A percentile compares a stretch with the other conserved stretches of the same genome.
Evolutionary conservation across 345 rosid genomes (phyloP).

Genomic region (Erodium maritimum): DNA sequence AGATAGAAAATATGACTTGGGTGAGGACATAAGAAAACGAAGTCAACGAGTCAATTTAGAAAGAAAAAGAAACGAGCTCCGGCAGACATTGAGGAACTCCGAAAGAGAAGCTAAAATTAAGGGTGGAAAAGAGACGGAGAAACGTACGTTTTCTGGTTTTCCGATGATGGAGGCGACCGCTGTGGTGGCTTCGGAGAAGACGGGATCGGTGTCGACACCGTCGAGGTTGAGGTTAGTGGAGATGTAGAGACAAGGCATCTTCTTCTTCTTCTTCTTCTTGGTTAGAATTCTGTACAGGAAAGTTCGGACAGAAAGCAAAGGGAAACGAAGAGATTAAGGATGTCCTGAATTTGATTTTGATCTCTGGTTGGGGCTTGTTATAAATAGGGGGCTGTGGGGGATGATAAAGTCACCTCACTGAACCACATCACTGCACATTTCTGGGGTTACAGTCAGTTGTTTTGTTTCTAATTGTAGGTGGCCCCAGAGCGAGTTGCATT

Average conservation of each 20-base stretch:
- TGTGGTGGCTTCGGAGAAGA: slow-evolving; percentile 61
- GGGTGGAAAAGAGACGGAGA: not conserved
- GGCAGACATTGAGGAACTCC: not conserved
- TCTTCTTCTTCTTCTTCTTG: not conserved
- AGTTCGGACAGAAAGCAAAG: not conserved
- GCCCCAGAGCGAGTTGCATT: no score
- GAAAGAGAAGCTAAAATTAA: not conserved
- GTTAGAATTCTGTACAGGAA: not conserved
- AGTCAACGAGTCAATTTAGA: not conserved
- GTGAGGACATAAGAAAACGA: not conserved
- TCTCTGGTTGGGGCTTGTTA: no score
- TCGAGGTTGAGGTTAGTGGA: slow-evolving; percentile 62
- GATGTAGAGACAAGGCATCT: slow-evolving; percentile 68
- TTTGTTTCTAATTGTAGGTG: no score
- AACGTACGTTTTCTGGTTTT: slow-evolving; percentile 54
- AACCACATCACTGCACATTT: no score
- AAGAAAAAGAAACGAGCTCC: not conserved
- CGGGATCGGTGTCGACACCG: slow-evolving; percentile 53
- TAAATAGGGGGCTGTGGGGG: no score
- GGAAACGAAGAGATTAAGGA: no score
- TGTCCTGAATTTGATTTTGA: no score
- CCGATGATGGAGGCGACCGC: slow-evolving; percentile 59
- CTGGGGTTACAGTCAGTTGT: no score
- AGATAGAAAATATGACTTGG: not conserved
- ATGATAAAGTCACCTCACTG: no score